A percentile compares a stretch with the other conserved stretches of the same genome.
Evolutionary conservation across 768 basidiomycete species (phyloP).

Genomic region (Tulasnella sp.): DNA sequence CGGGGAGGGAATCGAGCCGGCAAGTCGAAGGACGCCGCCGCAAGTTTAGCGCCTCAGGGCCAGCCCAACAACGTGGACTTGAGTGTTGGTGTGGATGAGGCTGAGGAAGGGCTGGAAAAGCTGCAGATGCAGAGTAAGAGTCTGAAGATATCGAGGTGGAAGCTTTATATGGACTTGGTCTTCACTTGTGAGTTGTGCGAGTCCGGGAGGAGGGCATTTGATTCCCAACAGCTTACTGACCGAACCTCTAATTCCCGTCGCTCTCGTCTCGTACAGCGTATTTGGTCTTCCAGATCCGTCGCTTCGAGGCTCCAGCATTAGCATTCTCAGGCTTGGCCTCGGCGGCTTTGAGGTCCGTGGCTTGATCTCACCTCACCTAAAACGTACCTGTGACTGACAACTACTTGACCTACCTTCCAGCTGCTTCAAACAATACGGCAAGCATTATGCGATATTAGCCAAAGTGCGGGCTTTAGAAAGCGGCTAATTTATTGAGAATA

Average conservation of each 20-base stretch:
- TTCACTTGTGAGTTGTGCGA: constrained; percentile 60
- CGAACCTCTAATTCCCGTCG: neutral
- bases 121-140: constrained; percentile 68
- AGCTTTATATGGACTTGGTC: constrained; percentile 75
- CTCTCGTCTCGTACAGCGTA: constrained; percentile 45
- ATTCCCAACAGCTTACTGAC: constrained; percentile 22
- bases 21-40: constrained; percentile 6
- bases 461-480: neutral
- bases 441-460: constrained; percentile 25
- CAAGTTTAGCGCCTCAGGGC: neutral
- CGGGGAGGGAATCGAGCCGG: constrained; percentile 30
- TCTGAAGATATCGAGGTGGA: constrained; percentile 60
- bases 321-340: constrained; percentile 59
- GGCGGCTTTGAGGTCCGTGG: constrained; percentile 61
- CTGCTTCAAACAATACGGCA: constrained; percentile 63
- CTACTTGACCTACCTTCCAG: constrained; percentile 32
- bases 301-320: constrained; percentile 52
- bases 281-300: constrained; percentile 64
- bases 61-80: constrained; percentile 15
- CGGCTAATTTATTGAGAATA: neutral
- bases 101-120: constrained; percentile 39
- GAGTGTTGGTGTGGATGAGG: constrained; percentile 41
- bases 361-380: neutral
- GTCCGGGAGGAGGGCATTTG: neutral
- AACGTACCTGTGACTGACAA: neutral